These are phyloP conservation scores for Solanum piurae DNA, from an alignment of 257 asterid species.

Conservation along the genomic window DNA sequence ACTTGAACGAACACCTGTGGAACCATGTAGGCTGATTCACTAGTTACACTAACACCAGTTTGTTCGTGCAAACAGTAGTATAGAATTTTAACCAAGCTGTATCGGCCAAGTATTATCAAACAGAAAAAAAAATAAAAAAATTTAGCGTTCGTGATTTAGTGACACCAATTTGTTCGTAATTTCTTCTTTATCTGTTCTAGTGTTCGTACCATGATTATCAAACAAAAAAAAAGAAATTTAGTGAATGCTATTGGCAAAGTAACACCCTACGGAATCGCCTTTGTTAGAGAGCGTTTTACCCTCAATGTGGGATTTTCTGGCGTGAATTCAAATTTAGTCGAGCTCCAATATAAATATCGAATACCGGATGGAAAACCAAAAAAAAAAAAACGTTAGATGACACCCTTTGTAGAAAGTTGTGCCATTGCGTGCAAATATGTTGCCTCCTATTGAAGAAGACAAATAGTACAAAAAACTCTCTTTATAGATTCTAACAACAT, in stretches of 20 bases:
- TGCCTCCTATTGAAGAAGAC: background rate
- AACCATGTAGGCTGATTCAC: background rate
- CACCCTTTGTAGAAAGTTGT: background rate
- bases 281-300: too few species aligned
- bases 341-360: too few species aligned
- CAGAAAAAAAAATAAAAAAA: too few species aligned
- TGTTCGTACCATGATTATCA: too few species aligned
- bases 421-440: background rate
- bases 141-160: too few species aligned
- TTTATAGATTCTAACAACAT: background rate
- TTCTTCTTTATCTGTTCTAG: too few species aligned
- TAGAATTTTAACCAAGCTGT: background rate
- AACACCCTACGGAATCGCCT: too few species aligned
- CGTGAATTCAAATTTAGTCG: too few species aligned
- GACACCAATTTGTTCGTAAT: too few species aligned
- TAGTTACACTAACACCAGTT: background rate
- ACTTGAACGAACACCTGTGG: background rate
- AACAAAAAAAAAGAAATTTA: background rate
- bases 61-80: background rate
- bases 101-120: too few species aligned
- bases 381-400: background rate
- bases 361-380: too few species aligned
- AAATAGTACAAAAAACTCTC: background rate
- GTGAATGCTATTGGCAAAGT: background rate
- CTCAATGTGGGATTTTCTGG: too few species aligned